Conservation (phyloP, 805 yeast genomes). For the Sugiyamaella marilandica region DNA sequence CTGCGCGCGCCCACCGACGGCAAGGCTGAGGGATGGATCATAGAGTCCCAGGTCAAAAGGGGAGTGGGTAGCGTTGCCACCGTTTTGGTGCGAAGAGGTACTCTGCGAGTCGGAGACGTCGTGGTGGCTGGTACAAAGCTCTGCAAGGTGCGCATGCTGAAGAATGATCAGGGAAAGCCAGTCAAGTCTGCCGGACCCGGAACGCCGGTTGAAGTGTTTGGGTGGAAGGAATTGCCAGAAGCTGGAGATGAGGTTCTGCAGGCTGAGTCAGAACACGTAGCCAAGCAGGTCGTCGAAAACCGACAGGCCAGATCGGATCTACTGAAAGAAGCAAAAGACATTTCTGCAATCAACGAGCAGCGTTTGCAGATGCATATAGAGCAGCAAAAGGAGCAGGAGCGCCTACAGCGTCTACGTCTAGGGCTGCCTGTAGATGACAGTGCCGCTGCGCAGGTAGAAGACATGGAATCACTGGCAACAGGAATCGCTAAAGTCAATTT, state of each 20-base stretch:
- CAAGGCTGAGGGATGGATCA: constrained; percentile 75
- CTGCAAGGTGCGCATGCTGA: constrained; percentile 77
- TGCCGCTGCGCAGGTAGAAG: constrained; percentile 30
- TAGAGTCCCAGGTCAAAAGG: constrained; percentile 77
- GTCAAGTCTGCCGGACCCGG: constrained; percentile 74
- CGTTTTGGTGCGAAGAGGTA: constrained; percentile 74
- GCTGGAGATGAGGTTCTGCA: constrained; percentile 84
- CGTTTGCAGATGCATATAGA: constrained; percentile 49
- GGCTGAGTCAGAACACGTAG: constrained; percentile 66
- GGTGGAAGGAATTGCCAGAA: constrained; percentile 90
- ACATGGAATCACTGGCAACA: constrained; percentile 10
- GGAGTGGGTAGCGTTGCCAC: constrained; percentile 87
- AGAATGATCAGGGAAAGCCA: constrained; percentile 63
- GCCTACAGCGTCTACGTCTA: constrained; percentile 53
- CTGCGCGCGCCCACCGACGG: constrained; percentile 49
- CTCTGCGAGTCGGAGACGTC: constrained; percentile 62
- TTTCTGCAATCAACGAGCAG: constrained; percentile 65
- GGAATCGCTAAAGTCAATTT: constrained; percentile 34
- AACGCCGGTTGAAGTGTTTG: constrained; percentile 83
- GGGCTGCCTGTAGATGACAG: constrained; percentile 50
- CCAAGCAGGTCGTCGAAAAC: constrained; percentile 68
- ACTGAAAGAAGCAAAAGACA: constrained; percentile 55
- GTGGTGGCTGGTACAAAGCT: constrained; percentile 83
- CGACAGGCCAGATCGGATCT: constrained; percentile 51
- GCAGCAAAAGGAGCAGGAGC: constrained; percentile 47